Conservation (phyloP, 305 asterid species). For the Striga hermonthica region DNA sequence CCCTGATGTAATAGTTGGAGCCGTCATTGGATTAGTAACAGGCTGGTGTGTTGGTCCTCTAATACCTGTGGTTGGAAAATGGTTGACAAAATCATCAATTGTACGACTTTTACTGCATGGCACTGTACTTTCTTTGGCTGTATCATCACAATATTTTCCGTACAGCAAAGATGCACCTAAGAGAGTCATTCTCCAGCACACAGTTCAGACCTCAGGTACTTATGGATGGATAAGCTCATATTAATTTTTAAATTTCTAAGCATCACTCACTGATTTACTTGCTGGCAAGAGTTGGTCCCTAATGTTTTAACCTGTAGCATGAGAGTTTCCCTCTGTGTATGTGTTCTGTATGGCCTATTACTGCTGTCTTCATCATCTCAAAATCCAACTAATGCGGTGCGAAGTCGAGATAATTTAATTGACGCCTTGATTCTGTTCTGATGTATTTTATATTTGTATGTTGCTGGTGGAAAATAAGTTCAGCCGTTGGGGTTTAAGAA, state of each 20-base stretch:
- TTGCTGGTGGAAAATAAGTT: conserved; percentile 18
- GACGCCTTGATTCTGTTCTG: too few species aligned
- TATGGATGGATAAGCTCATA: conserved; percentile 16
- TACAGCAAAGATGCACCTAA: conserved; percentile 96
- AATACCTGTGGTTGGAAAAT: conserved; percentile 71
- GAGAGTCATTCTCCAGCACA: conserved; percentile 85
- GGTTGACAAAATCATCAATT: conserved; percentile 71
- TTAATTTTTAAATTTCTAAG: conserved; percentile 6
- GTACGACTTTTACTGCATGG: conserved; percentile 65
- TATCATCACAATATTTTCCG: conserved; percentile 89
- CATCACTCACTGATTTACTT: conserved; percentile 19
- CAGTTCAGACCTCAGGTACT: conserved; percentile 70
- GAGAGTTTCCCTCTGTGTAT: conserved; percentile 10
- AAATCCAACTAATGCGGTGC: background rate
- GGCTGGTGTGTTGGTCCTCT: conserved; percentile 95
- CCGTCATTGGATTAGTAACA: conserved; percentile 69
- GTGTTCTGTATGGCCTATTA: conserved; percentile 9
- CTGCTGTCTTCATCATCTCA: conserved; percentile 14
- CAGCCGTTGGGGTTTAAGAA: too few species aligned
- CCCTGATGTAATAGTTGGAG: conserved; percentile 81
- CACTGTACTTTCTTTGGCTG: conserved; percentile 70
- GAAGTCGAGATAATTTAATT: too few species aligned
- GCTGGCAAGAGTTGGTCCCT: conserved; percentile 23
- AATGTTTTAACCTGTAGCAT: conserved; percentile 15
- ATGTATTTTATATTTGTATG: background rate